Evolutionary conservation across 2,329 filamentous ascomycete genomes (phyloP).

Genomic region (Septoria linicola): DNA sequence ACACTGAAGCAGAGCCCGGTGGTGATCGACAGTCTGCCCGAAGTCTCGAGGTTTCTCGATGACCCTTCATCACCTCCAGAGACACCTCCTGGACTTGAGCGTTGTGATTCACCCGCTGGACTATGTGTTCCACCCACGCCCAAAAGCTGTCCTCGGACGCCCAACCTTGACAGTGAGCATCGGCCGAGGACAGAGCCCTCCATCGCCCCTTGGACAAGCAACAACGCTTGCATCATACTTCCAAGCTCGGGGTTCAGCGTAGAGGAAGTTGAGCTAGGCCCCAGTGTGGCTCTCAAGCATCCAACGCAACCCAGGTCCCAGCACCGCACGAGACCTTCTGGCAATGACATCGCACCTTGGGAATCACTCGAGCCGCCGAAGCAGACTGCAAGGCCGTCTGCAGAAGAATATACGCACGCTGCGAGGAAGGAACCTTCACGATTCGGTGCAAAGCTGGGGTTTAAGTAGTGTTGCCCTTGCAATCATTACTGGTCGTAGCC

Average conservation of each 20-base stretch:
- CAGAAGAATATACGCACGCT: too few species aligned
- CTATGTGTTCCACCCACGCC: background rate
- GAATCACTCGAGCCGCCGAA: conserved; percentile 21
- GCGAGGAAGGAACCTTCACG: background rate
- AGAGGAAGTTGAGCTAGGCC: too few species aligned
- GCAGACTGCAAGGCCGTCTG: background rate
- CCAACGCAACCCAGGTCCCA: too few species aligned
- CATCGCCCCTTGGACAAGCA: too few species aligned
- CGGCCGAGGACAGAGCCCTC: too few species aligned
- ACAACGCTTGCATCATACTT: too few species aligned
- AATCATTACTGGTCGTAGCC: too few species aligned
- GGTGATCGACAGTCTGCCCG: background rate
- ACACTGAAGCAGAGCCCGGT: background rate
- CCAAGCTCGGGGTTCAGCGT: too few species aligned
- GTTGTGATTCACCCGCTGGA: background rate
- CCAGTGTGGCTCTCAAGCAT: too few species aligned
- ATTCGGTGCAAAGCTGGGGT: background rate
- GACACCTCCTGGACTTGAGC: background rate
- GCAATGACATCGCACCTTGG: conserved; percentile 20
- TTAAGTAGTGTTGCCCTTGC: too few species aligned
- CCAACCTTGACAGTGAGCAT: background rate
- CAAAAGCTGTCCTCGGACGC: background rate
- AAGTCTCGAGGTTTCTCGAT: background rate
- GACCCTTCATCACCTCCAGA: background rate
- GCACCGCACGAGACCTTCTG: background rate